Percentiles rank a stretch among this genome's conserved stretches.
These are phyloP conservation scores for Diaporthe aspalathi DNA, from an alignment of 2,329 filamentous ascomycete species.

Conservation along the genomic window DNA sequence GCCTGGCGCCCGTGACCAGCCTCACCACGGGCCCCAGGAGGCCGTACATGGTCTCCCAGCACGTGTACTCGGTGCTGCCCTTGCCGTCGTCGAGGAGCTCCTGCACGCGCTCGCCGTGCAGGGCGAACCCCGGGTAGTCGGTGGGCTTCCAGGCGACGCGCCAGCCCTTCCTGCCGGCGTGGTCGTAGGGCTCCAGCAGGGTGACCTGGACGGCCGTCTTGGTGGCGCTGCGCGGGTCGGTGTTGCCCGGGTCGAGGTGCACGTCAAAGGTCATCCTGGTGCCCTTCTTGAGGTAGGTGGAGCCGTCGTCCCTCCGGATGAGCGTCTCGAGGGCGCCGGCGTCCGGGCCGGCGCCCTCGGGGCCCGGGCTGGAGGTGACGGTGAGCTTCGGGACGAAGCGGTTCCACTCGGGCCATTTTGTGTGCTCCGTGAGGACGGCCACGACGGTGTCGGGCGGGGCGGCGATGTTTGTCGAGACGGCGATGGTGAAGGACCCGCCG, in stretches of 20 bases:
- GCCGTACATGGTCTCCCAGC: slow-evolving; percentile 61
- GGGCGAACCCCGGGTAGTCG: slow-evolving; percentile 47
- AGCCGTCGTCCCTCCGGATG: slow-evolving; percentile 20
- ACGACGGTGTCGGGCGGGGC: slow-evolving; percentile 49
- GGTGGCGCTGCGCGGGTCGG: slow-evolving; percentile 25
- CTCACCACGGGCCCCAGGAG: slow-evolving; percentile 50
- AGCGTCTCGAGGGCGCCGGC: slow-evolving; percentile 38
- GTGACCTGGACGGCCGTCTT: slow-evolving; percentile 45
- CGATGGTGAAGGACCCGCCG: slow-evolving; percentile 46
- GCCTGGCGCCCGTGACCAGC: slow-evolving; percentile 46
- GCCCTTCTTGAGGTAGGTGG: slow-evolving; percentile 46
- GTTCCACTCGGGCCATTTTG: slow-evolving; percentile 52
- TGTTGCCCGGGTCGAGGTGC: slow-evolving; percentile 45
- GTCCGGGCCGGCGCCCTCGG: slow-evolving; percentile 38
- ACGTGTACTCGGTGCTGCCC: slow-evolving; percentile 52
- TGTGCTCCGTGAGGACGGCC: slow-evolving; percentile 50
- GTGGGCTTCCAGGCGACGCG: slow-evolving; percentile 54
- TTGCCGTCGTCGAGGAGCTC: slow-evolving; percentile 52
- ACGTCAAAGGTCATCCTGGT: slow-evolving; percentile 50
- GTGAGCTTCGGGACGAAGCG: slow-evolving; percentile 47
- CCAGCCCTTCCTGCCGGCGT: slow-evolving; percentile 46
- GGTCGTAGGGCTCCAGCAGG: slow-evolving; percentile 49
- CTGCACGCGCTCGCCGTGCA: slow-evolving; percentile 55
- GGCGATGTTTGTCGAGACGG: slow-evolving; percentile 49
- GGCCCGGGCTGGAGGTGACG: slow-evolving; percentile 43